Percentiles rank a stretch among this genome's conserved stretches.
These are phyloP conservation scores for Mrakia hoshinonis DNA, from an alignment of 768 basidiomycete species.

Conservation along the genomic window DNA sequence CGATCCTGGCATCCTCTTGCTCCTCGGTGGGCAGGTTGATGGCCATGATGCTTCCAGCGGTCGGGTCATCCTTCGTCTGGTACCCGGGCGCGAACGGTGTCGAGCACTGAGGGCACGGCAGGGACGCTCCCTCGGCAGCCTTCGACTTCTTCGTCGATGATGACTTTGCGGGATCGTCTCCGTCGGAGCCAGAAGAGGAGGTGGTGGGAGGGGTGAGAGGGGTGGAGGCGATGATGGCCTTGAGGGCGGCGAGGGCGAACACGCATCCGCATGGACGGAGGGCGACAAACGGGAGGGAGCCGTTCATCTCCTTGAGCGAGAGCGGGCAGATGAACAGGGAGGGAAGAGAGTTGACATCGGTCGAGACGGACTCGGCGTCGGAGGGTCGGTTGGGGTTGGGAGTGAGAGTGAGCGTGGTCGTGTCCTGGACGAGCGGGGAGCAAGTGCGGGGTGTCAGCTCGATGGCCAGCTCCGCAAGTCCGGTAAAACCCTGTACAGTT, in stretches of 20 bases:
- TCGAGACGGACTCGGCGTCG: constrained; percentile 38
- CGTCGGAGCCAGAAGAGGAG: constrained; percentile 38
- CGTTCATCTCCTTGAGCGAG: constrained; percentile 91
- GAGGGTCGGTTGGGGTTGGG: constrained; percentile 52
- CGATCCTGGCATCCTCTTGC: constrained; percentile 48
- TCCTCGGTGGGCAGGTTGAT: constrained; percentile 19
- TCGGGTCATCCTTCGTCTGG: not conserved
- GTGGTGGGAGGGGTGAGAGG: constrained; percentile 44
- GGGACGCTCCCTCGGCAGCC: constrained; percentile 31
- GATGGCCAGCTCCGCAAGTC: no score
- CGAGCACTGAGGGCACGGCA: constrained; percentile 31
- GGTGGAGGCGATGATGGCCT: constrained; percentile 37
- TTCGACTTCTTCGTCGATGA: constrained; percentile 36
- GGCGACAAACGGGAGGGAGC: constrained; percentile 77
- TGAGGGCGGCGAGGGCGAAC: constrained; percentile 75
- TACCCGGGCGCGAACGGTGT: constrained; percentile 7
- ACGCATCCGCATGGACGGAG: constrained; percentile 79
- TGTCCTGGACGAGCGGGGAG: constrained; percentile 51
- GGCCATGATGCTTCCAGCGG: constrained; percentile 9
- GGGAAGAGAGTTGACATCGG: constrained; percentile 45
- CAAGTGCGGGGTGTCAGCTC: no score
- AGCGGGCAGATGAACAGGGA: constrained; percentile 83
- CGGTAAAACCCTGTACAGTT: no score
- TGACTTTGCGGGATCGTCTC: constrained; percentile 22
- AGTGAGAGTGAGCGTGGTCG: constrained; percentile 73